A percentile compares a stretch with the other conserved stretches of the same genome.
These are phyloP conservation scores for Kurtzmaniella natalensis DNA, from an alignment of 1,139 yeast genomes.

Conservation along the genomic window DNA sequence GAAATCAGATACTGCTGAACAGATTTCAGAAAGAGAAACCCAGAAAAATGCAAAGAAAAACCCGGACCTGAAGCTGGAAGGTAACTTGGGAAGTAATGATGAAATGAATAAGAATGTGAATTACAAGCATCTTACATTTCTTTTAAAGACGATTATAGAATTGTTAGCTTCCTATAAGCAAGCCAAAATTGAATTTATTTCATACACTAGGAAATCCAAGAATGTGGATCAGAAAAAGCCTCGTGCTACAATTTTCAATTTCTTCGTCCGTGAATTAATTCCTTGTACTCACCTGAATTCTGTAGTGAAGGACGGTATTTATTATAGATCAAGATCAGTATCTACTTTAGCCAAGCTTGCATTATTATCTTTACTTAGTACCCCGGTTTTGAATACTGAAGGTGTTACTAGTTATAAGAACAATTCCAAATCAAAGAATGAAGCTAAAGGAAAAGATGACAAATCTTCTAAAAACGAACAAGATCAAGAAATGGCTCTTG, in stretches of 20 bases:
- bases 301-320: conserved; percentile 6
- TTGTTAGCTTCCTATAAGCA: conserved; percentile 73
- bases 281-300: conserved; percentile 45
- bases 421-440: background rate
- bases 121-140: conserved; percentile 63
- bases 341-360: conserved; percentile 50
- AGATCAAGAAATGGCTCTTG: conserved; percentile 66
- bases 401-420: no score
- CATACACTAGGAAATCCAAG: conserved; percentile 58
- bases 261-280: conserved; percentile 71
- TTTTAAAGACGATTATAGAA: conserved; percentile 68
- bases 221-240: conserved; percentile 42
- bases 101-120: conserved; percentile 25
- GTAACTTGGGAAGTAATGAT: no score
- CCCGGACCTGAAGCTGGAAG: conserved; percentile 12
- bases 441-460: background rate
- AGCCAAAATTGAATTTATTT: conserved; percentile 77
- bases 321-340: conserved; percentile 28
- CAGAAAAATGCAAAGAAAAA: conserved; percentile 14
- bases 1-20: conserved; percentile 22
- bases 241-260: conserved; percentile 71
- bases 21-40: conserved; percentile 8
- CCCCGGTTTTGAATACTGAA: conserved; percentile 32
- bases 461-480: conserved; percentile 42
- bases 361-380: conserved; percentile 58